These are phyloP conservation scores for Rugonectria rugulosa DNA, from an alignment of 2,329 filamentous ascomycete species.

Conservation along the genomic window DNA sequence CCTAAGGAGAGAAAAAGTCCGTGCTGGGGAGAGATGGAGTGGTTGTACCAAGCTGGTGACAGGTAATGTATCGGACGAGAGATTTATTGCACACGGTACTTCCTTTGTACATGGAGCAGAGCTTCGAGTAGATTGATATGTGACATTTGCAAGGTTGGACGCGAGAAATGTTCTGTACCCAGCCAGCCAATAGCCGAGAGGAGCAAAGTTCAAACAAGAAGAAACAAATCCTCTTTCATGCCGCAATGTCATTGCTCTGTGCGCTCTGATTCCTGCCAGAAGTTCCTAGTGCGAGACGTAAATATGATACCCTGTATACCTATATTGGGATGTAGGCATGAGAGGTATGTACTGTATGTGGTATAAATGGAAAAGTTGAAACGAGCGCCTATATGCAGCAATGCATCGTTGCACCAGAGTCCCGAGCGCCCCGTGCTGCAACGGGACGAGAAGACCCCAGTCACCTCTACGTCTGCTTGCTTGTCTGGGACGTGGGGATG, in stretches of 20 bases:
- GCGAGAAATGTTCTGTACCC: too few species aligned
- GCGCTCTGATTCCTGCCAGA: neutral
- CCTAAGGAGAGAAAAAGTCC: neutral
- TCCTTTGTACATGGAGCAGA: too few species aligned
- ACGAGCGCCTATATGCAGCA: constrained; percentile 12
- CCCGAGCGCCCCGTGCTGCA: constrained; percentile 4
- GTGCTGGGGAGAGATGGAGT: neutral
- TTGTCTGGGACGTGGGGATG: neutral
- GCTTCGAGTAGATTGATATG: neutral
- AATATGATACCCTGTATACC: neutral
- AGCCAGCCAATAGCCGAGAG: too few species aligned
- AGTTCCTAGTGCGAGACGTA: neutral
- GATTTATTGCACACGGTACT: too few species aligned
- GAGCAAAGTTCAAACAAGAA: constrained; percentile 6
- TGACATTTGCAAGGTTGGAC: neutral
- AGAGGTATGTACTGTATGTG: neutral
- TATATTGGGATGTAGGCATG: neutral
- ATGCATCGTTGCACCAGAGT: neutral
- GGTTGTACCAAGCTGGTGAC: too few species aligned
- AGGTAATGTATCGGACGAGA: too few species aligned
- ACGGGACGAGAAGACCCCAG: neutral
- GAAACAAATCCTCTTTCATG: constrained; percentile 23
- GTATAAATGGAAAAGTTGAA: constrained; percentile 6
- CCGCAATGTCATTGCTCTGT: constrained; percentile 9
- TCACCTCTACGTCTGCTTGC: too few species aligned